Evolutionary conservation across 208 protist species (phyloP).

Genomic region (Herpetomonas muscarum): DNA sequence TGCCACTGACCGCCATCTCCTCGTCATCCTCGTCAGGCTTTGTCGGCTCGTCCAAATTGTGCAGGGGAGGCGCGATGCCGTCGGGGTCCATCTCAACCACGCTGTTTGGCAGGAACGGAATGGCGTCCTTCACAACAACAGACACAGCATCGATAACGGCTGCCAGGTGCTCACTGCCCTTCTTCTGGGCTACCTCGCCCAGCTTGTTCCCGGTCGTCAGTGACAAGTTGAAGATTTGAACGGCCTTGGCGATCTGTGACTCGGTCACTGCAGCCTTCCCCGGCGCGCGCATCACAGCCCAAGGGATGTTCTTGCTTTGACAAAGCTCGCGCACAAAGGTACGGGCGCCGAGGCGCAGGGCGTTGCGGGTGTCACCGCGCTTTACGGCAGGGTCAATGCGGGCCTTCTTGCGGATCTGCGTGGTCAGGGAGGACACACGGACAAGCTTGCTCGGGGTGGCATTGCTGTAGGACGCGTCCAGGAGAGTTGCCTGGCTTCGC

Average conservation of each 20-base stretch:
- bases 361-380: slow-evolving; percentile 62
- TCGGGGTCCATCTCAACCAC: slow-evolving; percentile 81
- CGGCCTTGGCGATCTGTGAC: slow-evolving; percentile 43
- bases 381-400: slow-evolving; percentile 22
- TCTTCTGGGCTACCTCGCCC: slow-evolving; percentile 17
- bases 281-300: slow-evolving; percentile 76
- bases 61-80: slow-evolving; percentile 63
- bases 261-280: slow-evolving; percentile 41
- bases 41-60: slow-evolving; percentile 32
- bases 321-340: slow-evolving; percentile 83
- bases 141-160: slow-evolving; percentile 42
- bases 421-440: slow-evolving; percentile 61
- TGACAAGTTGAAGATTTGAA: slow-evolving; percentile 50
- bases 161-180: slow-evolving; percentile 42
- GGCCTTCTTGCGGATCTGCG: slow-evolving; percentile 31
- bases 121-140: slow-evolving; percentile 50
- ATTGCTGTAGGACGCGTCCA: slow-evolving; percentile 84
- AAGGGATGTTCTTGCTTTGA: slow-evolving; percentile 70
- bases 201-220: slow-evolving; percentile 48
- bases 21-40: slow-evolving; percentile 11
- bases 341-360: slow-evolving; percentile 65
- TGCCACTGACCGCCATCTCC: slow-evolving; percentile 3
- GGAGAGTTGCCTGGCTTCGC: slow-evolving; percentile 55
- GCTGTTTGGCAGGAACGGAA: slow-evolving; percentile 69
- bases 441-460: slow-evolving; percentile 81